Conservation (phyloP, 2,329 filamentous ascomycete genomes). For the Exophiala sp. region DNA sequence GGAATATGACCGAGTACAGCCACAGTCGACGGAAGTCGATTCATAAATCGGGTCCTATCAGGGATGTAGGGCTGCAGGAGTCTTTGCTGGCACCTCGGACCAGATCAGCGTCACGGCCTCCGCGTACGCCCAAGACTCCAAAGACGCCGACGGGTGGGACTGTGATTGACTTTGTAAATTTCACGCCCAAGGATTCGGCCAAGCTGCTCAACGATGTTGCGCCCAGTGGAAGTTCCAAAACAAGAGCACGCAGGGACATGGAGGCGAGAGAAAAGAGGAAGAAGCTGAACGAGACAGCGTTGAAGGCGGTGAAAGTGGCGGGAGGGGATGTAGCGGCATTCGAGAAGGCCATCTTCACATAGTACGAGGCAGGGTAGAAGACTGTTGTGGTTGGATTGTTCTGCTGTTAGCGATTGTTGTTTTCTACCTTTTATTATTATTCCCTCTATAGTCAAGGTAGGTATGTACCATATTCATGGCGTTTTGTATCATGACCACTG, state of each 20-base stretch:
- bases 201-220: slow-evolving; percentile 85
- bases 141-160: slow-evolving; percentile 29
- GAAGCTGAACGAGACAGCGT: slow-evolving; percentile 28
- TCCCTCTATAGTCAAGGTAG: too few species aligned
- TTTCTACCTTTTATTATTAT: background rate
- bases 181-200: slow-evolving; percentile 70
- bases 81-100: slow-evolving; percentile 27
- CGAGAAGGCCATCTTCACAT: slow-evolving; percentile 26
- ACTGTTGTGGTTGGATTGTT: background rate
- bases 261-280: slow-evolving; percentile 74
- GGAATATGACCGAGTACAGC: slow-evolving; percentile 29
- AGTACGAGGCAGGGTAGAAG: background rate
- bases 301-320: slow-evolving; percentile 40
- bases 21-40: slow-evolving; percentile 36
- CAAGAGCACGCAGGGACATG: slow-evolving; percentile 84
- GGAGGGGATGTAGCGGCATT: slow-evolving; percentile 42
- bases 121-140: slow-evolving; percentile 30
- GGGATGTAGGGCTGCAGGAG: slow-evolving; percentile 29
- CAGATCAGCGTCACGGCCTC: slow-evolving; percentile 21
- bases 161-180: slow-evolving; percentile 68
- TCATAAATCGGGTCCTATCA: slow-evolving; percentile 38
- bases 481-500: too few species aligned
- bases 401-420: background rate
- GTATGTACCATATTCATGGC: too few species aligned
- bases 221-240: slow-evolving; percentile 85